Evolutionary conservation across 192 early-diverging fungal species (phyloP), one percentile per base, ranked within the genome.

Genomic region (Linderina pennispora): DNA sequence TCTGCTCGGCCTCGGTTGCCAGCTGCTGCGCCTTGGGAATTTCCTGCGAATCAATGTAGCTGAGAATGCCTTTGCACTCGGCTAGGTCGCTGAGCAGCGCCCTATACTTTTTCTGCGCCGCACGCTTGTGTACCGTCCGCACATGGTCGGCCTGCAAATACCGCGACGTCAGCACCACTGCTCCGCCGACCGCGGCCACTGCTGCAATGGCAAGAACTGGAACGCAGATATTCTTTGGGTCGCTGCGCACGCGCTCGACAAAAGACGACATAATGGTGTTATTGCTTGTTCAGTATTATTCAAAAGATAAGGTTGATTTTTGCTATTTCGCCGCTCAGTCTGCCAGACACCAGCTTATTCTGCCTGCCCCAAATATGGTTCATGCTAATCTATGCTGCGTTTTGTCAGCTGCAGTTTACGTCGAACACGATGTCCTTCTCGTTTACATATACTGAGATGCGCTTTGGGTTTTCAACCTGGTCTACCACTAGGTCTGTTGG

Each of bases 391-490:
- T 31, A 31, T 31, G 11, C 6, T 31, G 11, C 28, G 17, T 20
- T 40, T 40, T 0, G 0, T 36, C 40, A 69, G 38, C 57, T 62
- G 32, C 65, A 69, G 8, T 56, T 58, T 2, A 69, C 65, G 17
- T 56, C 54, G 19, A 62, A 31, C 0, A 69, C 65, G 19, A 60
- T 28, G 24, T 53, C 48, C 35, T 38, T 42, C 1, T 40, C 33
- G 10, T 69, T 50, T 1, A 69, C 65, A 58, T 57, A 48, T 8
- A 62, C 54, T 0, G 58, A 57, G 23, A 62, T 57, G 9, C 65
- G 58, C 19, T 23, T 19, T 11, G 58, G 36, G 24, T 69, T 41
- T 3, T 53, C 41, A 32, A 45, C 35, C 31, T 53, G 57, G 31
- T 69, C 58, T 4, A 14, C 20, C 14, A 69, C 35, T 16, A 44